Evolutionary conservation across 2,329 filamentous ascomycete genomes (phyloP).

Genomic region (Whalleya microplaca): DNA sequence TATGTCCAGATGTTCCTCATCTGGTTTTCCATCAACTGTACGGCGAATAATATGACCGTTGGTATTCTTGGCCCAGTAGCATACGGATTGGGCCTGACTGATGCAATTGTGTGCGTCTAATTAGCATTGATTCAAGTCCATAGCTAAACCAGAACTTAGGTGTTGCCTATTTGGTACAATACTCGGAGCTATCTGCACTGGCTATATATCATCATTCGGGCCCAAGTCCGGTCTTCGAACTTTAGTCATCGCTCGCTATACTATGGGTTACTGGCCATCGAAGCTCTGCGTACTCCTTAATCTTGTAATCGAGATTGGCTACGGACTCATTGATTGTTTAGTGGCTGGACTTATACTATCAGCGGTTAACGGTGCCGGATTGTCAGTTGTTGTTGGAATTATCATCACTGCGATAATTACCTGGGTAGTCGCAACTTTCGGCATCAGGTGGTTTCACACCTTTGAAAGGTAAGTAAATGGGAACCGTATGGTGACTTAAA

Average conservation of each 20-base stretch:
- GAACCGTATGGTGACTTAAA: too few relatives aligned
- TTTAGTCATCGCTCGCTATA: slow-evolving; percentile 35
- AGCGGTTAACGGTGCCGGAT: slow-evolving; percentile 60
- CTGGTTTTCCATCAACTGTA: slow-evolving; percentile 51
- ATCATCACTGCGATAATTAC: slow-evolving; percentile 65
- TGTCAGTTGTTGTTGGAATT: slow-evolving; percentile 69
- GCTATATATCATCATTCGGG: slow-evolving; percentile 36
- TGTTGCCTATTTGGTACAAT: slow-evolving; percentile 34
- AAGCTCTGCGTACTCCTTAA: slow-evolving; percentile 36
- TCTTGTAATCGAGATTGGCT: slow-evolving; percentile 37
- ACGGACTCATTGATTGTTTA: slow-evolving; percentile 62
- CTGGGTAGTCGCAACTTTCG: slow-evolving; percentile 68
- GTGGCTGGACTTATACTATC: slow-evolving; percentile 71
- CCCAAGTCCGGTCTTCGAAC: slow-evolving; percentile 34
- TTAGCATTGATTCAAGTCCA: not conserved
- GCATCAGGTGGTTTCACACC: slow-evolving; percentile 68
- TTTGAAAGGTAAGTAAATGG: slow-evolving; percentile 60
- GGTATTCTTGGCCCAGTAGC: slow-evolving; percentile 37
- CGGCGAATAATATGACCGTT: slow-evolving; percentile 45
- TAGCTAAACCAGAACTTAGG: not conserved
- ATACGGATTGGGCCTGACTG: slow-evolving; percentile 31
- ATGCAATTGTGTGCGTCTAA: not conserved
- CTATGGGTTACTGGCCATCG: slow-evolving; percentile 40
- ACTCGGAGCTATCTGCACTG: slow-evolving; percentile 31
- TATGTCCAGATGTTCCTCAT: slow-evolving; percentile 26